These are phyloP conservation scores for Saccharomycopsis capsularis DNA, from an alignment of 805 yeast species.

Conservation along the genomic window DNA sequence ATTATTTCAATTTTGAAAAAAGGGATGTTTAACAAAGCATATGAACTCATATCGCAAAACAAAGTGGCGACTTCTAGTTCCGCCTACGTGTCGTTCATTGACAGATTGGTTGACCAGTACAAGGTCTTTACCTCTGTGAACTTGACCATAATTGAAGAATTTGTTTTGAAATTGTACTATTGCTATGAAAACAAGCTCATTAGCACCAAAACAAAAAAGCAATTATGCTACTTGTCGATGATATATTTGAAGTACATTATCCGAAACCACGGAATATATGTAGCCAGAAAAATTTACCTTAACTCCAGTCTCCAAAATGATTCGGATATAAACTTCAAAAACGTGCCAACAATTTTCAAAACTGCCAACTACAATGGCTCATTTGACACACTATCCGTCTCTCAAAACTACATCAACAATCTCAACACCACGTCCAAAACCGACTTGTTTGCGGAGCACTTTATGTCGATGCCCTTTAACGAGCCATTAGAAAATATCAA, in stretches of 20 bases:
- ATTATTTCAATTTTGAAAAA: slow-evolving; percentile 8
- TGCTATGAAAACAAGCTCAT: slow-evolving; percentile 7
- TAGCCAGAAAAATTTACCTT: slow-evolving; percentile 8
- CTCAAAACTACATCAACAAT: not conserved
- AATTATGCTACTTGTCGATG: slow-evolving; percentile 15
- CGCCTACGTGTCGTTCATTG: slow-evolving; percentile 4
- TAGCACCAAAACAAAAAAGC: not conserved
- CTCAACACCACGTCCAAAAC: not conserved
- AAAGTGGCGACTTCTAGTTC: not conserved
- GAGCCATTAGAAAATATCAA: not conserved
- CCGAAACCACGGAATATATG: not conserved
- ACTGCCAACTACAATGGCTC: not conserved
- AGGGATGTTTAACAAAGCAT: slow-evolving; percentile 7
- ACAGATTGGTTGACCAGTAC: slow-evolving; percentile 2
- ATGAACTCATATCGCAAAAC: slow-evolving; percentile 6
- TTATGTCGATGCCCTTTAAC: slow-evolving; percentile 17
- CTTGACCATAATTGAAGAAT: not conserved
- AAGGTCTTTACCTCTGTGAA: no score
- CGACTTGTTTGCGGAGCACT: slow-evolving; percentile 8
- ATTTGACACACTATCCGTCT: not conserved
- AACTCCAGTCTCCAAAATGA: slow-evolving; percentile 7
- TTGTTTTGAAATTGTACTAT: slow-evolving; percentile 8
- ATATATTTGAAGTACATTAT: slow-evolving; percentile 14
- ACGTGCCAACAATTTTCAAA: slow-evolving; percentile 11
- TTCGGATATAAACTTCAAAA: slow-evolving; percentile 6